Percentiles rank a stretch among this genome's conserved stretches.
phyloP scores from a whole-genome alignment of 495 filamentous ascomycete species.

The Amorphotheca resinae region DNA sequence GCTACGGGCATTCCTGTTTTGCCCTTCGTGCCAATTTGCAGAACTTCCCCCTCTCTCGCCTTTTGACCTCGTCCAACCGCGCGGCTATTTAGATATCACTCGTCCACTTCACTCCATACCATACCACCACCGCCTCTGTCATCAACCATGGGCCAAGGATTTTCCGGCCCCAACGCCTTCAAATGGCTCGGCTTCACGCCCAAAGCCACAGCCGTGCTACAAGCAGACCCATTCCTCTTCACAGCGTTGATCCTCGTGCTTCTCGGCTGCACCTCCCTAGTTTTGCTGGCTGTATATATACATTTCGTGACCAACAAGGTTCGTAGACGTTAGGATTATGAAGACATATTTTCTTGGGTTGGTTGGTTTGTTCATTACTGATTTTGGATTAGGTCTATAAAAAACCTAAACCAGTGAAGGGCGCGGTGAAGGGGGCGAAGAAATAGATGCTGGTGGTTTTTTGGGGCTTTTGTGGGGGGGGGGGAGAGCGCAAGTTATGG shows the following conservation, averaged over 20 bases:
- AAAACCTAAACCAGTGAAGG: conserved; percentile 17
- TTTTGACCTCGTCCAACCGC: neutral
- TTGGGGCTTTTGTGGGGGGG: neutral
- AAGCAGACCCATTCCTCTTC: conserved; percentile 14
- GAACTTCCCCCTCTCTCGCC: neutral
- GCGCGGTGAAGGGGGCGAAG: conserved; percentile 4
- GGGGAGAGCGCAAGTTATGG: neutral
- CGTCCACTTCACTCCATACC: neutral
- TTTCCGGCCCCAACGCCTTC: conserved; percentile 21
- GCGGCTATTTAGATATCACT: neutral
- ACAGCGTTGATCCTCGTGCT: conserved; percentile 12
- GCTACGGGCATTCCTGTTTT: conserved; percentile 4
- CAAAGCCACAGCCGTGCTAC: conserved; percentile 16
- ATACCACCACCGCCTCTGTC: too few relatives aligned
- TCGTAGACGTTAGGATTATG: neutral
- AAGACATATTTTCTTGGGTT: neutral
- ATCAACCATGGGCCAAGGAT: conserved; percentile 20
- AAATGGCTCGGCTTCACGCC: conserved; percentile 20
- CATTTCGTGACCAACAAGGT: conserved; percentile 16
- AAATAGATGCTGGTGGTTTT: neutral
- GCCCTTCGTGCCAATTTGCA: neutral
- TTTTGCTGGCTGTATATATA: conserved; percentile 13
- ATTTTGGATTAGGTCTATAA: conserved; percentile 1
- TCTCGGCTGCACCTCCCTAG: neutral
- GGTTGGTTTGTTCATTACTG: too few relatives aligned